phyloP scores from a whole-genome alignment of 2,329 filamentous ascomycete species.

The Sporothrix euskadiensis region DNA sequence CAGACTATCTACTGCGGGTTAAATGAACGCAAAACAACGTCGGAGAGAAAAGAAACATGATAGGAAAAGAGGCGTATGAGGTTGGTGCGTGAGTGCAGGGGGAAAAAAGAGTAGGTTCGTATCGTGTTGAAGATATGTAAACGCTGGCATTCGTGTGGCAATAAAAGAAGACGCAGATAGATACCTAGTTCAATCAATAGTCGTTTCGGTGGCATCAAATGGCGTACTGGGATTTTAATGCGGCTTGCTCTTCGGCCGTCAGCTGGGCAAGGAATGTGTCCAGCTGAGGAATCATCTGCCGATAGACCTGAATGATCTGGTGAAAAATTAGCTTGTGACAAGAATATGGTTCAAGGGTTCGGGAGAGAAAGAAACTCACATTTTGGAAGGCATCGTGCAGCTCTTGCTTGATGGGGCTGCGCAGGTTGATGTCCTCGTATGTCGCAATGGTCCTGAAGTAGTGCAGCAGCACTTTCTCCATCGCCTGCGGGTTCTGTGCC shows the following conservation, averaged over 20 bases:
- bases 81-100: background rate
- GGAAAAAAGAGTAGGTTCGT: background rate
- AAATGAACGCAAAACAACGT: background rate
- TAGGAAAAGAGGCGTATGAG: background rate
- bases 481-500: slow-evolving; percentile 81
- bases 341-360: too few species aligned
- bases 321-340: slow-evolving; percentile 24
- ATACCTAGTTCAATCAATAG: background rate
- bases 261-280: slow-evolving; percentile 56
- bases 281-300: slow-evolving; percentile 61
- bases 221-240: slow-evolving; percentile 51
- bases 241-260: slow-evolving; percentile 51
- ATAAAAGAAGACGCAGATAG: background rate
- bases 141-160: background rate
- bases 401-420: slow-evolving; percentile 62
- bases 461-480: slow-evolving; percentile 79
- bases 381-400: slow-evolving; percentile 73
- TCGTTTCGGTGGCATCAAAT: slow-evolving; percentile 38
- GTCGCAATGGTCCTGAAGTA: slow-evolving; percentile 84
- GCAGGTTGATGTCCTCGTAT: slow-evolving; percentile 66
- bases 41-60: background rate
- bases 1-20: slow-evolving; percentile 15
- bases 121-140: slow-evolving; percentile 20
- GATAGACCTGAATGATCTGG: slow-evolving; percentile 57
- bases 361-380: slow-evolving; percentile 51